These are phyloP conservation scores for Thermomucor indicae-seudaticae DNA, from an alignment of 371 early-diverging fungal genomes.

Conservation along the genomic window DNA sequence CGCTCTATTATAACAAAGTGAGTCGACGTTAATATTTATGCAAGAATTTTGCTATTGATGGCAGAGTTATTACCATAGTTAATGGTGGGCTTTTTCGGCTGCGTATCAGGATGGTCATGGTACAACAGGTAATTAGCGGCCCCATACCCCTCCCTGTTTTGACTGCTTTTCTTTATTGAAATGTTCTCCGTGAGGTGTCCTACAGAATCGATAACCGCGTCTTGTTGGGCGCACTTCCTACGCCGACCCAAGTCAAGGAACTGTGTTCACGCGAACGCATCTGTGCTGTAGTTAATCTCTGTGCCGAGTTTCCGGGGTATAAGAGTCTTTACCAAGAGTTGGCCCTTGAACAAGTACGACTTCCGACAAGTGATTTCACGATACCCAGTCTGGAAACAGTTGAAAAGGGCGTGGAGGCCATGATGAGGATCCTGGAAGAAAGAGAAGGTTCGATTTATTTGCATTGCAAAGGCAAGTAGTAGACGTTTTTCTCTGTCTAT, in stretches of 20 bases:
- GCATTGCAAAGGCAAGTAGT: constrained; percentile 40
- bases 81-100: constrained; percentile 38
- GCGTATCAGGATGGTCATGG: constrained; percentile 42
- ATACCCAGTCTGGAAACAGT: constrained; percentile 28
- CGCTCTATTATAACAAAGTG: constrained; percentile 43
- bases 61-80: too few relatives aligned
- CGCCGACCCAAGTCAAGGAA: constrained; percentile 30
- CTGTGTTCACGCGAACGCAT: constrained; percentile 25
- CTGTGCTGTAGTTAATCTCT: constrained; percentile 31
- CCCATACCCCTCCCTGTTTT: too few relatives aligned
- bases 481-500: background rate
- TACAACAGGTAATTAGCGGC: constrained; percentile 35
- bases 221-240: constrained; percentile 43
- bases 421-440: constrained; percentile 8
- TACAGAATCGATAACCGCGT: constrained; percentile 29
- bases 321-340: constrained; percentile 24
- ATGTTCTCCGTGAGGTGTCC: too few relatives aligned
- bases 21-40: background rate
- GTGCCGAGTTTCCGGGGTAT: constrained; percentile 45
- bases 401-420: constrained; percentile 19
- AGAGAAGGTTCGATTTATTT: constrained; percentile 23
- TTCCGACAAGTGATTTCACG: constrained; percentile 39
- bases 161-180: too few relatives aligned
- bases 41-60: background rate
- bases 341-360: constrained; percentile 25